These are phyloP conservation scores for Chlorella sp. DNA, from an alignment of 139 green algal genomes.

Conservation along the genomic window DNA sequence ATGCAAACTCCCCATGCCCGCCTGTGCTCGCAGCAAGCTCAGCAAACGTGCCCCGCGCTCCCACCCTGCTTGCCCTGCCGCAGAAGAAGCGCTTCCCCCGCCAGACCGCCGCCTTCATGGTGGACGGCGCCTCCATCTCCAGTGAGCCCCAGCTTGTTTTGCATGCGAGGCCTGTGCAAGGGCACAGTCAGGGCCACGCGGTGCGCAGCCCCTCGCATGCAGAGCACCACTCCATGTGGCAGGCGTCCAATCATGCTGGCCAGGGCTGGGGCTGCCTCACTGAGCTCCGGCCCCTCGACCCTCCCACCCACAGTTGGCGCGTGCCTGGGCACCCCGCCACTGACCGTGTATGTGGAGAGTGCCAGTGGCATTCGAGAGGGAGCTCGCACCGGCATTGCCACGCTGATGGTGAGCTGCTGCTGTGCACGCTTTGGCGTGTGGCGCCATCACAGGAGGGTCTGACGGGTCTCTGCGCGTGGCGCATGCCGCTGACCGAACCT, in stretches of 20 bases:
- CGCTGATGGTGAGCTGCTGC: conserved; percentile 38
- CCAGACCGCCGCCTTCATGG: conserved; percentile 62
- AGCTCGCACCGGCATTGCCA: conserved; percentile 70
- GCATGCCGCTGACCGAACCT: neutral
- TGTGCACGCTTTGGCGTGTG: no score
- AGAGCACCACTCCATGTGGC: no score
- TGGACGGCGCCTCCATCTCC: conserved; percentile 71
- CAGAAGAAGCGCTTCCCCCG: conserved; percentile 65
- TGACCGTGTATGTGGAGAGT: conserved; percentile 73
- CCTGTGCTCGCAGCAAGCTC: no score
- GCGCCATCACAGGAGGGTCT: no score
- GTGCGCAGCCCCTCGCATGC: no score
- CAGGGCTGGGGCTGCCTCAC: no score
- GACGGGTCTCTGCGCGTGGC: no score
- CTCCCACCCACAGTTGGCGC: conserved; percentile 51
- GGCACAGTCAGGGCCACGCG: no score
- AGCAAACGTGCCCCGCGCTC: no score
- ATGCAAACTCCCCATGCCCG: no score
- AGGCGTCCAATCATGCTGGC: no score
- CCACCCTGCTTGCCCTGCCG: conserved; percentile 59
- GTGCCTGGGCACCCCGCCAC: conserved; percentile 71
- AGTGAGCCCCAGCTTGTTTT: conserved; percentile 1
- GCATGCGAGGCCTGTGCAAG: no score
- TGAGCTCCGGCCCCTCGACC: neutral
- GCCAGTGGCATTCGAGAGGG: conserved; percentile 58